Evolutionary conservation across 768 basidiomycete genomes (phyloP), one percentile per base, ranked within the genome.

Genomic region (Lentinula lateritia): DNA sequence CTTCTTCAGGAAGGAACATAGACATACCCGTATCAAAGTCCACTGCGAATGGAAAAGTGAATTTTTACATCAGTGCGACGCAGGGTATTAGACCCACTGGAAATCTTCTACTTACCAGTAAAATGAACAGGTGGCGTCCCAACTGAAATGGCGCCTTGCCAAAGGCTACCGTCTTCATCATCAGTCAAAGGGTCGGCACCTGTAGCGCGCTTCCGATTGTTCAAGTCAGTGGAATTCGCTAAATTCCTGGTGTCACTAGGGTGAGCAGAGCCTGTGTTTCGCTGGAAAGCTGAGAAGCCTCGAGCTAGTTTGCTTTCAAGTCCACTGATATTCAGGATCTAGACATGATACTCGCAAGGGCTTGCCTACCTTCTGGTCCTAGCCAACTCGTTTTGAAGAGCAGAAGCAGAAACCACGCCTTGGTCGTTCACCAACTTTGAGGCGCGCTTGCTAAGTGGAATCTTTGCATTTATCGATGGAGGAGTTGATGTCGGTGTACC

Each of bases 1-100:
- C 28, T 58, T 18, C 9, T 28, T 42, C 15, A 16, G 7, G 23
- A 36, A 15, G n/a, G 10, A 1, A 39, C 34, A 50, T 50, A 18
- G 43, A 28, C 65, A 53, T 61, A 69, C 75, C 80, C 16, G 81
- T 83, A 65, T 83, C 83, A 61, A 83, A 80, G 66, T 81, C 80
- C 46, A 83, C 80, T 79, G 58, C 6, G 43, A n/a, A 36, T 45
- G 6, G 12, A n/a, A 16, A 43, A 18, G 12, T 16, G 23, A 28
- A 9, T 9, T 18, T 18, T 20, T 0, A 48, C 0, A 48, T 48
- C 20, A 48, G 46, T 45, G 28, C 28, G 62, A 20, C 46, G 57
- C 48, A 53, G 52, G 8, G 52, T 10, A 35, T n/a, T 35, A 38
- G 13, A 23, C 23, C 23, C 23, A 23, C 23, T 23, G 23, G 6